A percentile compares a stretch with the other conserved stretches of the same genome.
These are phyloP conservation scores for Isoetes taiwanensis DNA, from an alignment of 75 land plant genomes.

Conservation along the genomic window DNA sequence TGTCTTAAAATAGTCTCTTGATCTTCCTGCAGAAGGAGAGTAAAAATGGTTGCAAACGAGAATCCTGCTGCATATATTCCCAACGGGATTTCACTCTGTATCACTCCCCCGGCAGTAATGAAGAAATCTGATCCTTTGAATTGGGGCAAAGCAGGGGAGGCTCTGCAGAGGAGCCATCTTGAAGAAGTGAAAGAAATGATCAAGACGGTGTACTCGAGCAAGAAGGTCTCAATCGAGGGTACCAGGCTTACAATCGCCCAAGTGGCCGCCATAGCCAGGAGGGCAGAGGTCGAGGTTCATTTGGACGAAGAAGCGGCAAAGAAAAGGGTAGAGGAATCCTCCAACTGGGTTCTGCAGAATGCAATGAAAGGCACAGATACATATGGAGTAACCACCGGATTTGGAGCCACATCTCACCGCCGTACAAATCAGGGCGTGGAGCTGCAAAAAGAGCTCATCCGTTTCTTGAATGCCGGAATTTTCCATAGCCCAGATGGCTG, in stretches of 20 bases:
- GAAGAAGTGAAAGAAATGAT: conserved; percentile 60
- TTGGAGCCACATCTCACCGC: conserved; percentile 71
- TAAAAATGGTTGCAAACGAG: no score
- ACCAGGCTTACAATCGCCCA: conserved; percentile 42
- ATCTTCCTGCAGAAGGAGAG: no score
- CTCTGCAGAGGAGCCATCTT: conserved; percentile 49
- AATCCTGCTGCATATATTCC: no score
- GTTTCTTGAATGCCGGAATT: conserved; percentile 77
- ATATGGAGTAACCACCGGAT: conserved; percentile 66
- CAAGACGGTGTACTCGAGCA: conserved; percentile 32
- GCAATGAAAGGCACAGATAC: conserved; percentile 52
- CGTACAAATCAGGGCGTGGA: conserved; percentile 54
- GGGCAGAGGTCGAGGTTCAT: conserved; percentile 8
- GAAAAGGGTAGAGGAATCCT: conserved; percentile 36
- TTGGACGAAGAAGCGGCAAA: conserved; percentile 17
- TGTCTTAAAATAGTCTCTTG: no score
- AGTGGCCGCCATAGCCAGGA: conserved; percentile 37
- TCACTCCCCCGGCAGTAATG: no score
- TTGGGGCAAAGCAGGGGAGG: conserved; percentile 51
- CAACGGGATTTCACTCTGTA: no score
- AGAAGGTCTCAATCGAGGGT: conserved; percentile 37
- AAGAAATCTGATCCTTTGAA: conserved; percentile 62
- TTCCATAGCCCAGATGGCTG: conserved; percentile 23
- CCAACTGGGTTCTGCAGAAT: conserved; percentile 57
- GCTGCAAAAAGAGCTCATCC: conserved; percentile 66